A percentile compares a stretch with the other conserved stretches of the same genome.
These are phyloP conservation scores for Citrus trifoliata DNA, from an alignment of 345 rosid genomes.

Conservation along the genomic window DNA sequence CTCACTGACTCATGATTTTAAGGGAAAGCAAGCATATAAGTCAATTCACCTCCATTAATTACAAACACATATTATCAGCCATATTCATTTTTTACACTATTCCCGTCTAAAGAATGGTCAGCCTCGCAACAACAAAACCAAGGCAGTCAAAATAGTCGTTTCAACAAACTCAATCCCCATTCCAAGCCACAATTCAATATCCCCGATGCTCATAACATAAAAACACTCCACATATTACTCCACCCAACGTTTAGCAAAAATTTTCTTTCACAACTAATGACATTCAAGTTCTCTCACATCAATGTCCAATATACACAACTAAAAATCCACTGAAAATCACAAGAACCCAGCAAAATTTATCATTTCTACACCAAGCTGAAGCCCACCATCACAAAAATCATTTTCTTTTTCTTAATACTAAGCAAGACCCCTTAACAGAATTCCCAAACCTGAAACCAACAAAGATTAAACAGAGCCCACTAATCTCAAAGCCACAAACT, in stretches of 20 bases:
- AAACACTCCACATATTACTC: background rate
- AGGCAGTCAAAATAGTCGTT: background rate
- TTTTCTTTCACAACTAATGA: background rate
- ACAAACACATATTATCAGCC: background rate
- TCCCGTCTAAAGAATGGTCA: background rate
- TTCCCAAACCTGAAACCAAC: background rate
- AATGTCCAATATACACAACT: background rate
- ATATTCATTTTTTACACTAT: background rate
- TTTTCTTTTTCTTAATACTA: background rate
- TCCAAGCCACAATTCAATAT: background rate
- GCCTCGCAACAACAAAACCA: background rate
- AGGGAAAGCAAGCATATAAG: background rate
- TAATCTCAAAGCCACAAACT: background rate
- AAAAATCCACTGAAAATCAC: background rate
- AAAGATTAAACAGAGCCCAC: conserved; percentile 2
- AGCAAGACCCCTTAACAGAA: background rate
- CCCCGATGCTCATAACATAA: background rate
- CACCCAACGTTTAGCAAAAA: background rate
- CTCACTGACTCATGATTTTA: background rate
- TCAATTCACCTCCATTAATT: background rate
- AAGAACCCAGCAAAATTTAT: background rate
- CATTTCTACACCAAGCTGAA: background rate
- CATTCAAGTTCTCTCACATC: background rate
- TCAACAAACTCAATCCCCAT: conserved; percentile 3
- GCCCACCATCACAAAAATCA: background rate